These are phyloP conservation scores for Mollisia scopiformis DNA, from an alignment of 2,329 filamentous ascomycete species.

Conservation along the genomic window DNA sequence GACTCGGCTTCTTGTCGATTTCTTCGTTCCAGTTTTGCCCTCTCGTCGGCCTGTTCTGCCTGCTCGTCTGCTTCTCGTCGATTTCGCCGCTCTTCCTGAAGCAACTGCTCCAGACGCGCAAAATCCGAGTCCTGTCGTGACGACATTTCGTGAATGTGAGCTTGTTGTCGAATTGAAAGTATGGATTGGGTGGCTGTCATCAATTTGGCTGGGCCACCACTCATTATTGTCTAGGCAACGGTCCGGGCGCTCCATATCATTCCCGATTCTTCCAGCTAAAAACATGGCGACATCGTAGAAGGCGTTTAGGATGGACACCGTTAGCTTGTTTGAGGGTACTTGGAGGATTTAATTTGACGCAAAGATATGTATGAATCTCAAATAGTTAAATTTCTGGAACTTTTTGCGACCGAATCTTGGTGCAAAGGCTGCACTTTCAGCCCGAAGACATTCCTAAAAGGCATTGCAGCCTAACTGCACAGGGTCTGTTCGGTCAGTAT, in stretches of 20 bases:
- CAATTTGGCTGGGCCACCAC: not conserved
- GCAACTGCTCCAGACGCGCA: conserved; percentile 47
- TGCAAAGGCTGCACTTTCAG: not conserved
- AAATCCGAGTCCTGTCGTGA: not conserved
- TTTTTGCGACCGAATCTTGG: not conserved
- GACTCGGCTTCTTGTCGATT: conserved; percentile 5
- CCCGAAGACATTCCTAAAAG: not conserved
- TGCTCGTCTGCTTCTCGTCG: conserved; percentile 5
- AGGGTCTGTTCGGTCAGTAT: conserved; percentile 9
- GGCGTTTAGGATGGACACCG: conserved; percentile 12
- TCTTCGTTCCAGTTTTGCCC: conserved; percentile 14
- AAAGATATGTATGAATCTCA: conserved; percentile 16
- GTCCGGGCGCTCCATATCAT: not conserved
- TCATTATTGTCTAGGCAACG: not conserved
- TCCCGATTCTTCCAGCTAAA: conserved; percentile 16
- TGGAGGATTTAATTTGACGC: conserved; percentile 14
- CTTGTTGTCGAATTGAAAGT: not conserved
- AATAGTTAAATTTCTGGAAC: conserved; percentile 18
- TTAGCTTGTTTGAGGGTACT: conserved; percentile 11
- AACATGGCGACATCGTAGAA: conserved; percentile 10
- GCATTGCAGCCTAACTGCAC: conserved; percentile 13
- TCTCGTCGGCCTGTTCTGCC: conserved; percentile 9
- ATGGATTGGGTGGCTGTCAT: not conserved
- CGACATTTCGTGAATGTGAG: not conserved
- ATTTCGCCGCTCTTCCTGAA: conserved; percentile 2